These are phyloP conservation scores for Kondoa malvinella DNA, from an alignment of 768 basidiomycete species.

Conservation along the genomic window DNA sequence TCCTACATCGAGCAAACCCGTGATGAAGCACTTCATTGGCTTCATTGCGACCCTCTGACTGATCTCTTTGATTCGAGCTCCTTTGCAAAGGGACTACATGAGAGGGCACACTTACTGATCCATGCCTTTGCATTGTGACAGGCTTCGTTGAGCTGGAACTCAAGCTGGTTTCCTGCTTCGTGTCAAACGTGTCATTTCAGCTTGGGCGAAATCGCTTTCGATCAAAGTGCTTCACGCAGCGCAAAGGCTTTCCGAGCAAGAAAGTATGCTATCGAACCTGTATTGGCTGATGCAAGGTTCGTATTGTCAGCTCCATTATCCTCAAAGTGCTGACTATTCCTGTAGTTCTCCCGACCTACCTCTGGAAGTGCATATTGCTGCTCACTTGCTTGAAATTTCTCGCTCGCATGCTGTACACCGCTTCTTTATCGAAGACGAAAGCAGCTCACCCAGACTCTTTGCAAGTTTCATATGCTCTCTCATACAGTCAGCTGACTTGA, in stretches of 20 bases:
- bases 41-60: conserved; percentile 43
- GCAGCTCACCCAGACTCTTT: conserved; percentile 59
- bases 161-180: not conserved
- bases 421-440: conserved; percentile 73
- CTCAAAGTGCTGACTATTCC: conserved; percentile 4
- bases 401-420: conserved; percentile 86
- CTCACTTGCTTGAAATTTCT: conserved; percentile 79
- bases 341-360: conserved; percentile 13
- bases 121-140: conserved; percentile 5
- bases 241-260: conserved; percentile 40
- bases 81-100: conserved; percentile 73
- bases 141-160: not conserved
- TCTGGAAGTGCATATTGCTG: conserved; percentile 40
- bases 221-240: not conserved
- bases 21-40: conserved; percentile 6
- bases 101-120: conserved; percentile 48
- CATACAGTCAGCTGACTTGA: not conserved
- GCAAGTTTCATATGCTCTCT: conserved; percentile 37
- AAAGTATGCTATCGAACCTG: conserved; percentile 67
- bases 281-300: conserved; percentile 34
- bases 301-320: not conserved
- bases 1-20: conserved; percentile 67
- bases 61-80: conserved; percentile 64
- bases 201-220: not conserved
- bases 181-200: not conserved